Conservation (phyloP, 2,329 filamentous ascomycete species). For the Paraphaeosphaeria minitans region DNA sequence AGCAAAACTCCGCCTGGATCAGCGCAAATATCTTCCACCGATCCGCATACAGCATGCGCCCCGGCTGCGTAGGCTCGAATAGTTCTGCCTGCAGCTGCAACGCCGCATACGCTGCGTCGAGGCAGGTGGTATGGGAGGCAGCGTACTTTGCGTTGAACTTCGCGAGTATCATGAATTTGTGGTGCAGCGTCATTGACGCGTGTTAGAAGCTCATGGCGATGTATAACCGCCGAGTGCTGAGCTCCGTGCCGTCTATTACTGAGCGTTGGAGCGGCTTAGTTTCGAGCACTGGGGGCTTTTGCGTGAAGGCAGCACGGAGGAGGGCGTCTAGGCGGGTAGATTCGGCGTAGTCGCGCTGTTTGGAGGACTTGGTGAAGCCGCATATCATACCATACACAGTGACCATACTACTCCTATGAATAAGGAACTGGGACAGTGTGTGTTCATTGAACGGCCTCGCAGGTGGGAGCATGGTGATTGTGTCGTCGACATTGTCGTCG, state of each 20-base stretch:
- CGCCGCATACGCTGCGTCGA: not conserved
- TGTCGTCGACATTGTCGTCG: conserved; percentile 2
- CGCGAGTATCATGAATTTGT: conserved; percentile 4
- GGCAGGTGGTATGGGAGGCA: not conserved
- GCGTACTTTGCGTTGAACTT: not conserved
- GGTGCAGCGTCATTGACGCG: conserved; percentile 1
- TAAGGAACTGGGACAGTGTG: not conserved
- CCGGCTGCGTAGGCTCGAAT: not conserved
- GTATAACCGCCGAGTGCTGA: not conserved
- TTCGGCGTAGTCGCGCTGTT: conserved; percentile 2
- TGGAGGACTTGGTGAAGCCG: not conserved
- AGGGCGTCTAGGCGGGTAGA: not conserved
- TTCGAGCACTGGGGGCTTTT: conserved; percentile 1
- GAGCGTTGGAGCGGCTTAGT: not conserved
- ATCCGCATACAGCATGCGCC: not conserved
- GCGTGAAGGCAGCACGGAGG: not conserved
- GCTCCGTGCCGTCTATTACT: not conserved
- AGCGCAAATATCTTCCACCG: conserved; percentile 1
- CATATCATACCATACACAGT: conserved; percentile 5
- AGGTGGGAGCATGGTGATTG: not conserved
- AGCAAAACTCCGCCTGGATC: conserved; percentile 1
- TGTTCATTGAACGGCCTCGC: not conserved
- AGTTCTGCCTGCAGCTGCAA: not conserved
- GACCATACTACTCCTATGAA: not conserved
- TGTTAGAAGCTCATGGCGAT: conserved; percentile 5